Base-by-base conservation (phyloP, 2,329 filamentous ascomycete genomes). In the Pseudogymnoascus sp. region DNA sequence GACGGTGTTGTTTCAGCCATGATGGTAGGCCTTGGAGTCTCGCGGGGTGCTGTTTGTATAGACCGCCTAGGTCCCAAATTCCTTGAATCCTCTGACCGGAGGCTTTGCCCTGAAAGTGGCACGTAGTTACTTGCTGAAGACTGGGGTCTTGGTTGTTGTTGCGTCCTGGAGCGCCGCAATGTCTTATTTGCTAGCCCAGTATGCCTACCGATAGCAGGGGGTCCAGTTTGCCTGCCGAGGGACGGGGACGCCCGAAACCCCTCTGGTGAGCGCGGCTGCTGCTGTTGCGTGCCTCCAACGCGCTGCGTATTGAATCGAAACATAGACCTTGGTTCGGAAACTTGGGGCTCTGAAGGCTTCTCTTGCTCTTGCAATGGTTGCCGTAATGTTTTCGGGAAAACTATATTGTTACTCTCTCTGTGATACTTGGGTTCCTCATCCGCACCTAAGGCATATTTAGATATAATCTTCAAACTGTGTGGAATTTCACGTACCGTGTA, bases 21-120 rank as follows among this genome's bases (percentile, higher is more conserved):
- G 21, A 18, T 37, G 33, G 6, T 57, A 2, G 55, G 61, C 63
- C 64, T 35, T 45, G 38, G 13, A 38, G 58, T 26, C 58, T 59
- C n/a, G 35, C 35, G 30, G 33, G 26, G 33, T 57, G 18, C 21
- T 8, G 45, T 9, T 5, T 52, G 45, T n/a, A 30, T 28, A 12
- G 26, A 18, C 7, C 19, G 6, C 26, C 9, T 30, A 18, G n/a
- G 23, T 30, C 45, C 45, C 10, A 52, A 13, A 52, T 15, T 26
- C 45, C 45, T 52, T 5, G 45, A 30, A 18, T 19, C 45, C 10
- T 52, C 23, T 3, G n/a, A 26, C 26, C 45, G 26, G n/a, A 52
- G 26, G 45, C 45, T 52, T 15, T 19, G 30, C 7, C 26, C 45
- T 10, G 45, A 52, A 30, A 30, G 45, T 12, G 45, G 45, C n/a